Percentiles rank a stretch among this genome's conserved stretches.
phyloP scores from a whole-genome alignment of 805 yeast species.

The Cyberlindnera euphorbiiphila region DNA sequence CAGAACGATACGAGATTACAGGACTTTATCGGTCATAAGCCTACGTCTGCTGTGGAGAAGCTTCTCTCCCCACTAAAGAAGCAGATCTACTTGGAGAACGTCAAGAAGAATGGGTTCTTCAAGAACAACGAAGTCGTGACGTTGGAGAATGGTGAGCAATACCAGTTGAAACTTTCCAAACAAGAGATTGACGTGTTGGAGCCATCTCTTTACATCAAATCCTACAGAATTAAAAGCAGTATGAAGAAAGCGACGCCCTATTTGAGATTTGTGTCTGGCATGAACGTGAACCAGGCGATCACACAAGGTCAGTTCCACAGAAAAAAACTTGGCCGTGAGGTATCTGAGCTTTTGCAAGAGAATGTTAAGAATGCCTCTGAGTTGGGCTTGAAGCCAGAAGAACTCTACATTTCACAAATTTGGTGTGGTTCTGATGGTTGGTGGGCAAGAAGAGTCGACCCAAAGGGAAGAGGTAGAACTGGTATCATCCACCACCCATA shows the following conservation, averaged over 20 bases:
- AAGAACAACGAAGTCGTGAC: slow-evolving; percentile 54
- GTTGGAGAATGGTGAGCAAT: slow-evolving; percentile 39
- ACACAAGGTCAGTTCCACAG: slow-evolving; percentile 88
- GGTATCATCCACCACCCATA: slow-evolving; percentile 76
- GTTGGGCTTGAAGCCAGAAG: slow-evolving; percentile 45
- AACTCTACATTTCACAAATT: slow-evolving; percentile 68
- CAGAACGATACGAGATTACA: slow-evolving; percentile 38
- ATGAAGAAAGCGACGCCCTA: slow-evolving; percentile 83
- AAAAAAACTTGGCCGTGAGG: slow-evolving; percentile 74
- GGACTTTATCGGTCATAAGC: slow-evolving; percentile 44
- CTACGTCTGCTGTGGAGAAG: slow-evolving; percentile 52
- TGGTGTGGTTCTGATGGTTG: slow-evolving; percentile 92
- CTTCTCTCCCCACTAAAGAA: slow-evolving; percentile 69
- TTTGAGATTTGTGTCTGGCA: slow-evolving; percentile 68
- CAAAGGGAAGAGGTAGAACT: slow-evolving; percentile 85
- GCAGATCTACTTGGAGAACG: slow-evolving; percentile 57
- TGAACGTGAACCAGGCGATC: slow-evolving; percentile 73
- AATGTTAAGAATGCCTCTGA: slow-evolving; percentile 66
- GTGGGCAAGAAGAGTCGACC: slow-evolving; percentile 66
- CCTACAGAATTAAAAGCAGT: slow-evolving; percentile 81
- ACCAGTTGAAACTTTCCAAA: slow-evolving; percentile 52
- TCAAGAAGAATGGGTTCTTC: slow-evolving; percentile 58
- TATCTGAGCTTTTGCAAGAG: slow-evolving; percentile 67
- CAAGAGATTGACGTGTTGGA: slow-evolving; percentile 76
- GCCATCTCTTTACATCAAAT: slow-evolving; percentile 80